Percentiles rank a stretch among this genome's conserved stretches.
Evolutionary conservation across 176 grass and related monocot species (phyloP).

Genomic region (Bonia amplexicaulis): DNA sequence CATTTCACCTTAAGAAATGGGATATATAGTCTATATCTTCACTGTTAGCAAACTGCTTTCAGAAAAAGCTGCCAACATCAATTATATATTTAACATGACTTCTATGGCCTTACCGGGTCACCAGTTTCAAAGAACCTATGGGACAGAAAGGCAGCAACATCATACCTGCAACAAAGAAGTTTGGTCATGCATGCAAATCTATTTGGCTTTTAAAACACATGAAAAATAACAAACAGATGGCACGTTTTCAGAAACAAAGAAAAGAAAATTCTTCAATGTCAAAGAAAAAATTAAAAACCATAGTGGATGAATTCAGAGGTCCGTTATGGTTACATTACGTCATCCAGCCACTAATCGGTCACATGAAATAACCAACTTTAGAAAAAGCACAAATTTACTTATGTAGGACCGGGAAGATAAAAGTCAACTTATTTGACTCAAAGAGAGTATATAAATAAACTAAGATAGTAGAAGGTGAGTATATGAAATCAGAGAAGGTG

Average conservation of each 20-base stretch:
- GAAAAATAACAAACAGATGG: not conserved
- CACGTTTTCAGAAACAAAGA: not conserved
- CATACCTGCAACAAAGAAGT: slow-evolving; percentile 56
- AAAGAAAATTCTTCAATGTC: not conserved
- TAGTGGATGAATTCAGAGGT: not conserved
- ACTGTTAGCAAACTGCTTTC: too few species aligned
- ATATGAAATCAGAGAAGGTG: too few species aligned
- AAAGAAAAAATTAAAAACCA: not conserved
- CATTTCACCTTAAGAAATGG: not conserved
- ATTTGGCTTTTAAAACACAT: not conserved
- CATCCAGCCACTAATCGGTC: not conserved
- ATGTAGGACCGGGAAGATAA: not conserved
- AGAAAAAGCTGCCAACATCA: too few species aligned
- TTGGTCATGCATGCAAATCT: not conserved
- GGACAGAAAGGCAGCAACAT: slow-evolving; percentile 69
- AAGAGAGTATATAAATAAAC: not conserved
- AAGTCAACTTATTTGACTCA: not conserved
- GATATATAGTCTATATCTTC: not conserved
- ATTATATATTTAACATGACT: not conserved
- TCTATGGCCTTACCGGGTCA: slow-evolving; percentile 51
- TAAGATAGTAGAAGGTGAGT: not conserved
- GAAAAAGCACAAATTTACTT: not conserved
- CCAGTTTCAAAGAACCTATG: slow-evolving; percentile 60
- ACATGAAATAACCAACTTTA: not conserved
- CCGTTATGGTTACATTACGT: too few species aligned